Evolutionary conservation across 2,329 filamentous ascomycete genomes (phyloP), one percentile per base, ranked within the genome.

Genomic region (Polychaeton citri): DNA sequence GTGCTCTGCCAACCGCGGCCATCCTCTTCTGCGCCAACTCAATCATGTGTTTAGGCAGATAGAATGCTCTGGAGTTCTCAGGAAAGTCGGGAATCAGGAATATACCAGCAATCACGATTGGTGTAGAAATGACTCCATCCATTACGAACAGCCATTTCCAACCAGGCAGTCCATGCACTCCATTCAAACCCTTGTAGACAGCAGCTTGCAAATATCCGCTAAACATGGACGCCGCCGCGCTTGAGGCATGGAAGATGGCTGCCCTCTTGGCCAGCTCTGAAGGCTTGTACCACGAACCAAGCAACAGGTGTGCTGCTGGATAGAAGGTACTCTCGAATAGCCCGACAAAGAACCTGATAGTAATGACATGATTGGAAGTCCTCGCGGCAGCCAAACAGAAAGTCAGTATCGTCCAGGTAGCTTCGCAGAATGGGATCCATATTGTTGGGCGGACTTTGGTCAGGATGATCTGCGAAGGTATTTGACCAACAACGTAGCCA

Each of bases 91-190:
- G 68, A 4, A 69, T 48, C 5, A 55, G 50, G 45, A 69, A 61
- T 41, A 65, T 70, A 0, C 69, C 64, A 6, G 66, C 51, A 1
- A 75, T 28, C 1, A 72, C 72, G 12, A 76, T 60, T 1, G 55
- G 31, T 1, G 72, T 45, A 0, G 69, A 74, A 24, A 75, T 60
- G 2, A 66, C 38, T 0, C 69, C 72, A 42, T 76, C 72, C 19
- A 76, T 62, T 1, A 76, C 50, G 41, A 75, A 69, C 9, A 72
- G 53, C 63, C 66, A 71, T 26, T 50, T 46, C 64, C 64, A 67
- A 1, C 61, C 62, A 5, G 50, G 40, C 47, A 57, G 53, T 7
- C 60, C 60, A 19, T 52, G 38, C 2, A 60, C 43, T 1, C 61
- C 61, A 12, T 61, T 51, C 60, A 65, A 60, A 34, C 61, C 40